A percentile compares a stretch with the other conserved stretches of the same genome.
phyloP scores from a whole-genome alignment of 805 yeast genomes.

The Wickerhamomyces pijperi region DNA sequence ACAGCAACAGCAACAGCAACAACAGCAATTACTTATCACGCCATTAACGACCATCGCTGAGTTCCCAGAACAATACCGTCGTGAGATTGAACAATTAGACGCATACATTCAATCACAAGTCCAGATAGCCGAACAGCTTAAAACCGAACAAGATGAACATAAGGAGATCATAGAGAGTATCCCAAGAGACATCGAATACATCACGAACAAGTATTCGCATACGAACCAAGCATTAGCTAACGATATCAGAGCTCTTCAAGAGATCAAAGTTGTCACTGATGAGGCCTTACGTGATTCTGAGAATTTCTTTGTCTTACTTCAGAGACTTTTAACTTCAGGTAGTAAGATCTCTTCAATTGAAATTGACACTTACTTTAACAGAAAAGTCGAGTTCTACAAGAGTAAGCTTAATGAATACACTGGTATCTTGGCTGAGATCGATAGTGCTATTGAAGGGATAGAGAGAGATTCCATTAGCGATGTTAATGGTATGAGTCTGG shows the following conservation, averaged over 20 bases:
- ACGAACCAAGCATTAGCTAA: slow-evolving; percentile 52
- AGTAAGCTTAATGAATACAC: slow-evolving; percentile 39
- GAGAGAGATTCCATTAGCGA: slow-evolving; percentile 37
- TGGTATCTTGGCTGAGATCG: slow-evolving; percentile 38
- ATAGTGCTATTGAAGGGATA: slow-evolving; percentile 50
- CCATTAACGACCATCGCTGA: slow-evolving; percentile 71
- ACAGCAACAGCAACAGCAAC: slow-evolving; percentile 5
- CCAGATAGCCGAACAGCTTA: slow-evolving; percentile 55
- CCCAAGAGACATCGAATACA: slow-evolving; percentile 59
- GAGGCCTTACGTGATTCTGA: slow-evolving; percentile 33
- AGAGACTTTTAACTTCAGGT: slow-evolving; percentile 41
- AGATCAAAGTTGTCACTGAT: slow-evolving; percentile 32
- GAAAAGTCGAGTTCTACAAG: slow-evolving; percentile 24
- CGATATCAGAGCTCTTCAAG: slow-evolving; percentile 34
- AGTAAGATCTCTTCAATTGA: slow-evolving; percentile 45
- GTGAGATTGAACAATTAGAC: slow-evolving; percentile 60
- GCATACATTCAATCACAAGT: slow-evolving; percentile 66
- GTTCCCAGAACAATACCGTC: slow-evolving; percentile 58
- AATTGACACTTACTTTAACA: slow-evolving; percentile 45
- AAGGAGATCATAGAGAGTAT: slow-evolving; percentile 54
- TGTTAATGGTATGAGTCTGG: slow-evolving; percentile 31
- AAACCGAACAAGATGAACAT: slow-evolving; percentile 52
- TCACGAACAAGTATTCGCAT: slow-evolving; percentile 48
- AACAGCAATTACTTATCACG: slow-evolving; percentile 37
- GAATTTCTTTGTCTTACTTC: slow-evolving; percentile 40